Evolutionary conservation across 805 yeast species (phyloP).

Genomic region (Lachancea nothofagi): DNA sequence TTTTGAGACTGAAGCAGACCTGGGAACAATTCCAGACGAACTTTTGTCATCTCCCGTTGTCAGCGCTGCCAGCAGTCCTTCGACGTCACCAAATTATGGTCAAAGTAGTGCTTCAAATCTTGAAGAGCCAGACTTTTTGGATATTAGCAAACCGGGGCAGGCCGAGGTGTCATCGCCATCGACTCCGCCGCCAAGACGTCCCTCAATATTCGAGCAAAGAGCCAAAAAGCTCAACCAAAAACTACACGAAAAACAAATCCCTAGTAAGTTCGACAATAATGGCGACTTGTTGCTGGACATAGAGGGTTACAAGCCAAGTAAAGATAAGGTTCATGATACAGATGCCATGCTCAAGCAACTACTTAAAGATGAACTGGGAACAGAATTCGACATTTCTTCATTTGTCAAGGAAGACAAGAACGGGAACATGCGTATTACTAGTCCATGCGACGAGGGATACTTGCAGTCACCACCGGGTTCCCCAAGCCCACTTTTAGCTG

Average conservation of each 20-base stretch:
- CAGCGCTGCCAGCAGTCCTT: conserved; percentile 61
- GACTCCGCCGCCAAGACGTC: conserved; percentile 7
- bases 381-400: conserved; percentile 40
- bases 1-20: conserved; percentile 67
- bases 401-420: conserved; percentile 53
- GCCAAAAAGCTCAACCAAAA: conserved; percentile 50
- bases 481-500: conserved; percentile 17
- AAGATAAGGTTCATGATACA: conserved; percentile 66
- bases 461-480: conserved; percentile 21
- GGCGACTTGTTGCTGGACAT: conserved; percentile 90
- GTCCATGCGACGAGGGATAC: conserved; percentile 26
- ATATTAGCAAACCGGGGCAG: conserved; percentile 16
- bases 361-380: conserved; percentile 69
- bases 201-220: conserved; percentile 19
- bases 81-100: conserved; percentile 24
- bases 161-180: conserved; percentile 7
- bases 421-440: conserved; percentile 59
- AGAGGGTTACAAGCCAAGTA: conserved; percentile 91
- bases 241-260: conserved; percentile 69
- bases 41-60: conserved; percentile 83
- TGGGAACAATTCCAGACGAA: conserved; percentile 61
- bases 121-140: conserved; percentile 34
- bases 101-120: conserved; percentile 11
- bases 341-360: conserved; percentile 71
- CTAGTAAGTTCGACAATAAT: conserved; percentile 78